These are phyloP conservation scores for Calonectria multiphialidica DNA, from an alignment of 2,329 filamentous ascomycete genomes.

Conservation along the genomic window DNA sequence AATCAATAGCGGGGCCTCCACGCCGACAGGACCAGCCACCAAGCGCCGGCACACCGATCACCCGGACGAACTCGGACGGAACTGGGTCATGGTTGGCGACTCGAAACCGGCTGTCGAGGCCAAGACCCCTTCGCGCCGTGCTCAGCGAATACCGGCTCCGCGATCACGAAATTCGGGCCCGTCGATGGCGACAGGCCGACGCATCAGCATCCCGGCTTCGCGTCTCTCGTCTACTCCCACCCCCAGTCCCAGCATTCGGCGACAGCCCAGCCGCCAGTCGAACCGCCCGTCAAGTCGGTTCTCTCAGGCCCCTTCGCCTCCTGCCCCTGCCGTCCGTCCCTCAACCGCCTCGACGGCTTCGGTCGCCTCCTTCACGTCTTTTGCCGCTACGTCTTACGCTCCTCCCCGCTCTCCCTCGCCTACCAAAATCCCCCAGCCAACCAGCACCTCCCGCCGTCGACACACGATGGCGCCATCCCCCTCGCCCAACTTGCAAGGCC, in stretches of 20 bases:
- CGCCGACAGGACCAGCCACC: slow-evolving; percentile 58
- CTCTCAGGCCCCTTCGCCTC: slow-evolving; percentile 49
- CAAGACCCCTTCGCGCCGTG: slow-evolving; percentile 43
- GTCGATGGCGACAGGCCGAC: slow-evolving; percentile 52
- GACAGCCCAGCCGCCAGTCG: slow-evolving; percentile 44
- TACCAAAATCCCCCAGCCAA: slow-evolving; percentile 56
- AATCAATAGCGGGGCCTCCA: slow-evolving; percentile 51
- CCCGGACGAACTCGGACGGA: slow-evolving; percentile 70
- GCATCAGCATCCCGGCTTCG: slow-evolving; percentile 54
- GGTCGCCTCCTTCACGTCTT: slow-evolving; percentile 39
- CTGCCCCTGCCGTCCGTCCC: slow-evolving; percentile 31
- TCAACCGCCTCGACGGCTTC: slow-evolving; percentile 46
- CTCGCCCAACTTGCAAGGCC: slow-evolving; percentile 33
- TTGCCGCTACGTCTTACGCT: slow-evolving; percentile 23
- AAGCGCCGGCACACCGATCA: slow-evolving; percentile 68
- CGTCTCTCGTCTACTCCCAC: slow-evolving; percentile 44
- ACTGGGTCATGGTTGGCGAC: slow-evolving; percentile 78
- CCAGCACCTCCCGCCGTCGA: slow-evolving; percentile 19
- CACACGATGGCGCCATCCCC: slow-evolving; percentile 24
- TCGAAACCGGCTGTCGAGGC: slow-evolving; percentile 36
- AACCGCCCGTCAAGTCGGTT: slow-evolving; percentile 54
- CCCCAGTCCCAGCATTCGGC: slow-evolving; percentile 40
- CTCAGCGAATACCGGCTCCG: slow-evolving; percentile 36
- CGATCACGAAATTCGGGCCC: slow-evolving; percentile 49
- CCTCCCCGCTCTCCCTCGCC: slow-evolving; percentile 51